phyloP scores from a whole-genome alignment of 768 basidiomycete genomes.

The Suillus fuscotomentosus region DNA sequence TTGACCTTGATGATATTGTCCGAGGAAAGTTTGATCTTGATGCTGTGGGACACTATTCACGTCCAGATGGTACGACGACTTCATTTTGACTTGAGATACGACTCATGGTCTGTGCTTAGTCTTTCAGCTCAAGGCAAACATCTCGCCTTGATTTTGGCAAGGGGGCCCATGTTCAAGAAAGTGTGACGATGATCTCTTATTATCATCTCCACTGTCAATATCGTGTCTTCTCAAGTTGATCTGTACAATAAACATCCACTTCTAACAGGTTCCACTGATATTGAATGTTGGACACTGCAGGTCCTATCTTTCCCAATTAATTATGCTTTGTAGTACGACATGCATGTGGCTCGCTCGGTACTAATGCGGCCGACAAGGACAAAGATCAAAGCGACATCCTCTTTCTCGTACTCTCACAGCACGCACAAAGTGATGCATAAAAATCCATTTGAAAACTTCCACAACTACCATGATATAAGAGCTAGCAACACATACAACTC shows the following conservation, averaged over 20 bases:
- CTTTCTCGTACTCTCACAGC: conserved; percentile 17
- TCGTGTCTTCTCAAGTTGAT: not conserved
- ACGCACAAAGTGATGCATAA: conserved; percentile 1
- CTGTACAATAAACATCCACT: not conserved
- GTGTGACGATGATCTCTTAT: not conserved
- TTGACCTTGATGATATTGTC: conserved; percentile 56
- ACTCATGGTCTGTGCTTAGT: conserved; percentile 16
- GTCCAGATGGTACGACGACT: conserved; percentile 48
- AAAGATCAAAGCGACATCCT: conserved; percentile 11
- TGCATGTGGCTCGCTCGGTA: not conserved
- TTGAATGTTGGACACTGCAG: too few relatives aligned
- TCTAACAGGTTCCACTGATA: not conserved
- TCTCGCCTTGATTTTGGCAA: not conserved
- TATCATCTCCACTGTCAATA: not conserved
- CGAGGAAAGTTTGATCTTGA: conserved; percentile 65
- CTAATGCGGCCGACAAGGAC: conserved; percentile 8
- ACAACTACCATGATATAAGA: conserved; percentile 22
- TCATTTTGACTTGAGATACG: conserved; percentile 3
- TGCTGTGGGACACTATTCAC: conserved; percentile 58
- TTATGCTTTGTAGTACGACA: conserved; percentile 5
- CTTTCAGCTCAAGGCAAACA: conserved; percentile 23
- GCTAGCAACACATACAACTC: not conserved
- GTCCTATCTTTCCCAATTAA: not conserved
- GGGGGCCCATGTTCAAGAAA: not conserved
- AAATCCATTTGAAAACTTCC: conserved; percentile 16